phyloP scores from a whole-genome alignment of 305 asterid species.

The Striga hermonthica region DNA sequence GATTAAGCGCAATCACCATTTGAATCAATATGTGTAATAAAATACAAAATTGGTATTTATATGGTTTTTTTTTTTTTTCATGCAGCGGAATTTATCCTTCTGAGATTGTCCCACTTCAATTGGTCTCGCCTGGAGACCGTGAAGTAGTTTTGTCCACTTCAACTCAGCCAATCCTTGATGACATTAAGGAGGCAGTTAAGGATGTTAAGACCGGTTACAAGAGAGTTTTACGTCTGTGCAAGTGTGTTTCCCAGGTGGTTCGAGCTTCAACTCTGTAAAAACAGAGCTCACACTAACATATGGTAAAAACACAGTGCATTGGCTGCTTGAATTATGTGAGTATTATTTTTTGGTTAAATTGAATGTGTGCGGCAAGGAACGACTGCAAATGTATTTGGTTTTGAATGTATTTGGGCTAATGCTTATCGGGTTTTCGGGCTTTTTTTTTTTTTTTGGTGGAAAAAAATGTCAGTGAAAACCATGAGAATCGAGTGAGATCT shows the following conservation, averaged over 20 bases:
- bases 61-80: constrained; percentile 38
- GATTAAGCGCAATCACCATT: constrained; percentile 9
- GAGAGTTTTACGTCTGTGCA: constrained; percentile 70
- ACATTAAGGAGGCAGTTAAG: constrained; percentile 46
- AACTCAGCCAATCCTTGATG: constrained; percentile 35
- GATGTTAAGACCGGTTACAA: constrained; percentile 53
- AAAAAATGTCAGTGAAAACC: background rate
- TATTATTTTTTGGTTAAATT: background rate
- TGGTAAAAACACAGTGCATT: background rate
- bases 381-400: constrained; percentile 33
- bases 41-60: constrained; percentile 21
- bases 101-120: constrained; percentile 56
- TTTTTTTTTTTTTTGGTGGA: background rate
- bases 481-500: background rate
- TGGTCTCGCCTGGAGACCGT: constrained; percentile 34
- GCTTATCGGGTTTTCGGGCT: background rate
- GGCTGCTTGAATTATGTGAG: background rate
- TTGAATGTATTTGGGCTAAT: background rate
- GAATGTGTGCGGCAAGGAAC: background rate
- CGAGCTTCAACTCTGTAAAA: constrained; percentile 39
- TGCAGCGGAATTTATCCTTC: constrained; percentile 89
- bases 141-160: constrained; percentile 24
- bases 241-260: constrained; percentile 49
- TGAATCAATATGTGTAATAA: background rate
- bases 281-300: background rate